phyloP scores from a whole-genome alignment of 2,329 filamentous ascomycete species.

The Penicillium sp. region DNA sequence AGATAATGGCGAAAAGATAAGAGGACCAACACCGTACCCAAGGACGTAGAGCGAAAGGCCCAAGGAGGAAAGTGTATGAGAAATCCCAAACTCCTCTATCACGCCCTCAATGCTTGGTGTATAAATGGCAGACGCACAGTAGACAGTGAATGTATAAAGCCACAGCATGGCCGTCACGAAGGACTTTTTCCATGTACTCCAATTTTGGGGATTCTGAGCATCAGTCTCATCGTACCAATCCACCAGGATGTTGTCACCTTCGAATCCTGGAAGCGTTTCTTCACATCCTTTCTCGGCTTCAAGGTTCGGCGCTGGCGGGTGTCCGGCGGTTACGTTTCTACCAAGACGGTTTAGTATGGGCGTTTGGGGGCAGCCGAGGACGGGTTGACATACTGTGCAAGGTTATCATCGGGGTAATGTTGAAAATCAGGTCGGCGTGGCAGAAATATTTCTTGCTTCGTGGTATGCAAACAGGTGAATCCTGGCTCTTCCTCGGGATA shows the following conservation, averaged over 20 bases:
- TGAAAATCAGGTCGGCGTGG: too few species aligned
- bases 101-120: background rate
- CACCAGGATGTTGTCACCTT: background rate
- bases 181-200: background rate
- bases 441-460: too few species aligned
- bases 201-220: background rate
- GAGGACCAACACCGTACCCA: background rate
- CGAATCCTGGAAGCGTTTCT: too few species aligned
- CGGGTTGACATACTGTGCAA: too few species aligned
- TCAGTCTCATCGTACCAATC: background rate
- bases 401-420: too few species aligned
- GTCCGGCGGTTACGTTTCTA: too few species aligned
- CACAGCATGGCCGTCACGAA: background rate
- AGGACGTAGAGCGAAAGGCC: background rate
- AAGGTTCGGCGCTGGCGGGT: too few species aligned
- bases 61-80: background rate
- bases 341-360: too few species aligned
- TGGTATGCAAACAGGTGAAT: too few species aligned
- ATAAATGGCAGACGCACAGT: background rate
- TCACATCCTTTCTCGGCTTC: too few species aligned
- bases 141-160: background rate
- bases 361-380: too few species aligned
- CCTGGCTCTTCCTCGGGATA: too few species aligned
- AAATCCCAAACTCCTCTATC: background rate
- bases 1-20: constrained; percentile 27